Evolutionary conservation across 345 rosid species (phyloP).

Genomic region (Lumnitzera littorea): DNA sequence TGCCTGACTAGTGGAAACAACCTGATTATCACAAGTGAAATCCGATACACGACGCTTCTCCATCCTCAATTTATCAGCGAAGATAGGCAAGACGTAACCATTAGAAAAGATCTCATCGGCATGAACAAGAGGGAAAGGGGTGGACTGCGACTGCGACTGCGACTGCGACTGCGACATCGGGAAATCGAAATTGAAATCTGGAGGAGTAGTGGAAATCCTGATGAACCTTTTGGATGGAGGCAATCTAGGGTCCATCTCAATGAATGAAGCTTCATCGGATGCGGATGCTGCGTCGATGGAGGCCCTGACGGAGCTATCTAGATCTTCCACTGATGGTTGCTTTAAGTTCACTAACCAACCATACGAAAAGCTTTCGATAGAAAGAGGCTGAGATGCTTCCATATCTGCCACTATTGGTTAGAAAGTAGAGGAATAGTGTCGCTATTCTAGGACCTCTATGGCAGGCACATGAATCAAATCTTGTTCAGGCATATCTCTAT

Average conservation of each 20-base stretch:
- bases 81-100: slow-evolving; percentile 67
- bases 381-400: slow-evolving; percentile 70
- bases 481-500: background rate
- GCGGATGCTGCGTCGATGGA: slow-evolving; percentile 32
- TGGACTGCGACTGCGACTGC: slow-evolving; percentile 37
- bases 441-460: background rate
- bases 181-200: slow-evolving; percentile 74
- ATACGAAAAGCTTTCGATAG: slow-evolving; percentile 91
- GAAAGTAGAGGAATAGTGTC: background rate
- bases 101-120: slow-evolving; percentile 85
- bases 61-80: slow-evolving; percentile 34
- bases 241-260: slow-evolving; percentile 92
- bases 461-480: slow-evolving; percentile 4
- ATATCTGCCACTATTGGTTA: slow-evolving; percentile 19
- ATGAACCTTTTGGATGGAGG: slow-evolving; percentile 87
- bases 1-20: slow-evolving; percentile 17
- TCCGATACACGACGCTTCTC: slow-evolving; percentile 23
- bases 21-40: slow-evolving; percentile 12
- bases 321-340: slow-evolving; percentile 44
- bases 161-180: slow-evolving; percentile 37
- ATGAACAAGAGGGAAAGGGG: slow-evolving; percentile 42
- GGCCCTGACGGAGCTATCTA: slow-evolving; percentile 36
- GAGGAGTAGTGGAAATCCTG: slow-evolving; percentile 30
- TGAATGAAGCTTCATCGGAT: slow-evolving; percentile 72
- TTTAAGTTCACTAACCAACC: slow-evolving; percentile 81